Conservation (phyloP, 306 rosid genomes). For the Ochetophila trinervis region DNA sequence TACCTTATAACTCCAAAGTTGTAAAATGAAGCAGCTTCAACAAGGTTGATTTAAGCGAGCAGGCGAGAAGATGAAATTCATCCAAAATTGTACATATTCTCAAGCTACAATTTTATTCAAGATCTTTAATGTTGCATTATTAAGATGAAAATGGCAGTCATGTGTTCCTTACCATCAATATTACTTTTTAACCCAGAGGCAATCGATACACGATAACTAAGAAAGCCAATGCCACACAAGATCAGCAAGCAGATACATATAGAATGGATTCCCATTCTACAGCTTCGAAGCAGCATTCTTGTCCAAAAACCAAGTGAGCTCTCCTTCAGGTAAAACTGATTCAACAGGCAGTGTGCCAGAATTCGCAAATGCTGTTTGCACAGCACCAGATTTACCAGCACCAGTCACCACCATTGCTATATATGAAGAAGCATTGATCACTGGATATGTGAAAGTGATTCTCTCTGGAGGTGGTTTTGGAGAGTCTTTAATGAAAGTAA, state of each 20-base stretch:
- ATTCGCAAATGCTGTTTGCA: conserved; percentile 52
- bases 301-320: conserved; percentile 84
- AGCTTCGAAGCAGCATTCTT: conserved; percentile 84
- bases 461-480: conserved; percentile 96
- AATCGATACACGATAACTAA: conserved; percentile 3
- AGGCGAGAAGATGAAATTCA: no score
- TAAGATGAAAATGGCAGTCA: background rate
- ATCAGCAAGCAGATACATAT: background rate
- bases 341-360: conserved; percentile 64
- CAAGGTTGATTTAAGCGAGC: no score
- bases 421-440: conserved; percentile 71
- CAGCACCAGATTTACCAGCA: conserved; percentile 58
- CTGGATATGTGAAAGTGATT: conserved; percentile 84
- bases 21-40: no score
- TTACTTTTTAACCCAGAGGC: conserved; percentile 9
- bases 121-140: conserved; percentile 6
- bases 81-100: no score
- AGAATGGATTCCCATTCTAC: conserved; percentile 32
- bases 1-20: no score
- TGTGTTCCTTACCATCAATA: background rate
- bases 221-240: conserved; percentile 5
- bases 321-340: conserved; percentile 71
- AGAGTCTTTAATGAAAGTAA: conserved; percentile 70
- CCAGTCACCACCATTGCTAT: conserved; percentile 74
- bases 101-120: conserved; percentile 4